Conservation (phyloP, 352 stramenopile species). For the Albugo candida region DNA sequence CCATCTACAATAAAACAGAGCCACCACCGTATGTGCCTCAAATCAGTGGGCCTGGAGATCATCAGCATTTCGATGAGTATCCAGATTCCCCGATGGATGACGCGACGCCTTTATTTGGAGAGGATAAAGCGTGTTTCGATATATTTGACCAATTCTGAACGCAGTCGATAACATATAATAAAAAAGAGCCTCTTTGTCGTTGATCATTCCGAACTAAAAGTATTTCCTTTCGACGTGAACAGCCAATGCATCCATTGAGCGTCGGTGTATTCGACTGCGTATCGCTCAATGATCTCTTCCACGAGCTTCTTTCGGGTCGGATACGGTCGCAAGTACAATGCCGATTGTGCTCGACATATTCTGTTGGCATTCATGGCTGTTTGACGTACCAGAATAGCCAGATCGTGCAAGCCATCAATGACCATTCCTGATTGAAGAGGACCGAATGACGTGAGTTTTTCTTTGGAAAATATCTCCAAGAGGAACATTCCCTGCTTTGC, state of each 20-base stretch:
- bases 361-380: constrained; percentile 79
- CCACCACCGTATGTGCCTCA: constrained; percentile 71
- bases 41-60: constrained; percentile 65
- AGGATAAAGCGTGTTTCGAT: constrained; percentile 69
- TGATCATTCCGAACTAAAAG: too few species aligned
- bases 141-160: constrained; percentile 74
- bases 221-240: too few species aligned
- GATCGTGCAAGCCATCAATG: constrained; percentile 30
- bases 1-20: constrained; percentile 48
- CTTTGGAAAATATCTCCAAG: constrained; percentile 64
- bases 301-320: constrained; percentile 75
- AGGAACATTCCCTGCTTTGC: constrained; percentile 45
- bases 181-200: too few species aligned
- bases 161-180: too few species aligned
- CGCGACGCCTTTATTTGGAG: constrained; percentile 56
- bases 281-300: constrained; percentile 75
- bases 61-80: constrained; percentile 88
- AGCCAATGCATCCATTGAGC: too few species aligned
- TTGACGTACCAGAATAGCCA: constrained; percentile 57
- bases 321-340: constrained; percentile 67
- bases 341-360: constrained; percentile 67
- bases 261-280: constrained; percentile 71
- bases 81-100: constrained; percentile 79
- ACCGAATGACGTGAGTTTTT: constrained; percentile 61
- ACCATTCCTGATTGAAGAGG: constrained; percentile 73